Conservation (phyloP, 2,329 filamentous ascomycete genomes). For the Aspergillus clavatus region DNA sequence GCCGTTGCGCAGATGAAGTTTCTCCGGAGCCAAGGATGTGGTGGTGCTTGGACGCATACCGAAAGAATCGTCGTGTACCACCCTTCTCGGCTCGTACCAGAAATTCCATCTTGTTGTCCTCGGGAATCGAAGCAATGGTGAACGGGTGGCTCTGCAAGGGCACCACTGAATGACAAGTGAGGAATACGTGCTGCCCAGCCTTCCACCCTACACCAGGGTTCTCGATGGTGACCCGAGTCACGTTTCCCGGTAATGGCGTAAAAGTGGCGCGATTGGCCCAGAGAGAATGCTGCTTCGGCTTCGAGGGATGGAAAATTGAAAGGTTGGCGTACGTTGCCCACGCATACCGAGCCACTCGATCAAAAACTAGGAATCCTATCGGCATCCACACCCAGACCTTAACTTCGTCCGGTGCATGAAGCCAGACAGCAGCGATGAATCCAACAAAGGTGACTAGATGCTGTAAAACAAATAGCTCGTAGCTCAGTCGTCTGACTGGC, state of each 20-base stretch:
- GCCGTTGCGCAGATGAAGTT: conserved; percentile 6
- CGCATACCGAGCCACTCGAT: conserved; percentile 37
- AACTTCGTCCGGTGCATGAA: conserved; percentile 45
- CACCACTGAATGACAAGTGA: conserved; percentile 53
- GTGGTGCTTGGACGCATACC: conserved; percentile 45
- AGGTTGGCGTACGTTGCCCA: conserved; percentile 40
- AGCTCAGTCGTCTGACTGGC: conserved; percentile 46
- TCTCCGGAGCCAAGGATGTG: conserved; percentile 18
- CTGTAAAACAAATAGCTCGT: conserved; percentile 53
- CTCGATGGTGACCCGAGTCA: conserved; percentile 53
- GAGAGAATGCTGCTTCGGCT: conserved; percentile 15
- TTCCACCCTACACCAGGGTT: conserved; percentile 55
- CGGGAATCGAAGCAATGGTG: conserved; percentile 55
- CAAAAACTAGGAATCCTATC: conserved; percentile 44
- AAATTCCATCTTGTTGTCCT: conserved; percentile 54
- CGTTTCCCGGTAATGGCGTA: conserved; percentile 49
- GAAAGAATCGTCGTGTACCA: conserved; percentile 49
- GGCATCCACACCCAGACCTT: conserved; percentile 46
- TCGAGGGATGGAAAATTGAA: conserved; percentile 34
- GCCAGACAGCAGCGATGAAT: conserved; percentile 46
- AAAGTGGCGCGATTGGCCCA: conserved; percentile 44
- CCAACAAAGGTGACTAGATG: conserved; percentile 50
- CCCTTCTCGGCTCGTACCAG: conserved; percentile 52
- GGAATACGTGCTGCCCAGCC: conserved; percentile 60
- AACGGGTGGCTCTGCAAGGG: conserved; percentile 62